These are phyloP conservation scores for Chaetomium globosum DNA, from an alignment of 2,329 filamentous ascomycete genomes.

Conservation along the genomic window DNA sequence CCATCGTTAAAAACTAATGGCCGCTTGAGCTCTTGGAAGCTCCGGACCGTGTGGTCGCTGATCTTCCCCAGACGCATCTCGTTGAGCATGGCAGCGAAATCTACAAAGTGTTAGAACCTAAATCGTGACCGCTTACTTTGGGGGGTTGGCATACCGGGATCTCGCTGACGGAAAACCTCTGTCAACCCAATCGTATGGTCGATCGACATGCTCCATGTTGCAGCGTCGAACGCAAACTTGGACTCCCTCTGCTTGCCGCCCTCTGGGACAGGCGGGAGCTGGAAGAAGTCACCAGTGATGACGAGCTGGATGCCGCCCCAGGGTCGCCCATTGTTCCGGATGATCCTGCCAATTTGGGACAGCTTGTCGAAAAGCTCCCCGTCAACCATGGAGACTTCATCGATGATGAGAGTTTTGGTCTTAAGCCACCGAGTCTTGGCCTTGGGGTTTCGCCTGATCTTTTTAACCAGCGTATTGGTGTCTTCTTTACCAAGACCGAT, in stretches of 20 bases:
- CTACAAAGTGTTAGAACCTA: conserved; percentile 44
- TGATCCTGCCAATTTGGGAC: conserved; percentile 78
- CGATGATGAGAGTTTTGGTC: conserved; percentile 84
- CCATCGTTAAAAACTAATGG: conserved; percentile 72
- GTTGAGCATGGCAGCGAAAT: conserved; percentile 93
- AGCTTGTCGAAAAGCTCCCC: conserved; percentile 96
- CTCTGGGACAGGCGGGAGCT: conserved; percentile 83
- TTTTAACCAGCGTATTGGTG: conserved; percentile 77
- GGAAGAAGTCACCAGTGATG: conserved; percentile 97
- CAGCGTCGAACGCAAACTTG: conserved; percentile 91
- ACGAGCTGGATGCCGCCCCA: conserved; percentile 96
- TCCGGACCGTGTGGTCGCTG: conserved; percentile 70
- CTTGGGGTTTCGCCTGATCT: conserved; percentile 86
- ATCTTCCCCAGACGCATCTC: conserved; percentile 93
- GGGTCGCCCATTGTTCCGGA: conserved; percentile 87
- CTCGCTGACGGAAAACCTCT: conserved; percentile 94
- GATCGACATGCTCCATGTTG: conserved; percentile 88
- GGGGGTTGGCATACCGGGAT: conserved; percentile 57
- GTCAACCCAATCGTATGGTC: conserved; percentile 94
- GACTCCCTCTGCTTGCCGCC: conserved; percentile 63
- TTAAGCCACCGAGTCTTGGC: conserved; percentile 85
- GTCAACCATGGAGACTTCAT: conserved; percentile 98
- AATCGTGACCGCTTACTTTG: background rate
- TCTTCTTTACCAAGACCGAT: conserved; percentile 94
- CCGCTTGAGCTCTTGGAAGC: conserved; percentile 74